A percentile compares a stretch with the other conserved stretches of the same genome.
Conservation (phyloP, 495 filamentous ascomycete genomes). For the Annulohypoxylon bovei region DNA sequence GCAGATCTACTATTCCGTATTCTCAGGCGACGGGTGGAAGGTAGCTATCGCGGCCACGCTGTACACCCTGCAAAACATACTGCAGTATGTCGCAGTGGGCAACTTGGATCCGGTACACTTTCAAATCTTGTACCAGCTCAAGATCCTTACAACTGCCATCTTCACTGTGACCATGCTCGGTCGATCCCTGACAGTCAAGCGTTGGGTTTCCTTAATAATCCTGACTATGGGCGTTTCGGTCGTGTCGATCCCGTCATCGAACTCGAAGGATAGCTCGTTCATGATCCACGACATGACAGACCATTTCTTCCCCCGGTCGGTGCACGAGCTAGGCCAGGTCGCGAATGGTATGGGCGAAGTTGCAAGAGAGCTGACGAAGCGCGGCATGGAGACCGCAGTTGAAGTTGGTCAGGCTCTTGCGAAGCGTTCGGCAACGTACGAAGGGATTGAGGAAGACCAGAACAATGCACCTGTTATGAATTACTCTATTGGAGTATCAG, state of each 20-base stretch:
- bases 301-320: conserved; percentile 77
- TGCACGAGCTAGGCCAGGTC: conserved; percentile 67
- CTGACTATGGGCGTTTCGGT: conserved; percentile 86
- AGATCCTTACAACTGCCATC: conserved; percentile 90
- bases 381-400: conserved; percentile 52
- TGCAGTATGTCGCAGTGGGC: conserved; percentile 91
- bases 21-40: conserved; percentile 96
- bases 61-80: conserved; percentile 88
- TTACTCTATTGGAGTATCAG: conserved; percentile 76
- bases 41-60: conserved; percentile 87
- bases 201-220: conserved; percentile 84
- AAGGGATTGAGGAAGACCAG: conserved; percentile 89
- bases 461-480: conserved; percentile 74
- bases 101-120: conserved; percentile 93
- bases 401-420: conserved; percentile 59
- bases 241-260: conserved; percentile 76
- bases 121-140: conserved; percentile 91
- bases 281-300: conserved; percentile 64
- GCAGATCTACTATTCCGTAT: conserved; percentile 80
- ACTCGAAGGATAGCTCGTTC: conserved; percentile 55
- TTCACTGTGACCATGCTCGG: conserved; percentile 83
- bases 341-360: conserved; percentile 55
- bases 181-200: conserved; percentile 71
- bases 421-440: conserved; percentile 91
- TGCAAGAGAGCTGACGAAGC: conserved; percentile 59